Conservation (phyloP, 2,329 filamentous ascomycete genomes). For the Ascochyta viciae-villosae region DNA sequence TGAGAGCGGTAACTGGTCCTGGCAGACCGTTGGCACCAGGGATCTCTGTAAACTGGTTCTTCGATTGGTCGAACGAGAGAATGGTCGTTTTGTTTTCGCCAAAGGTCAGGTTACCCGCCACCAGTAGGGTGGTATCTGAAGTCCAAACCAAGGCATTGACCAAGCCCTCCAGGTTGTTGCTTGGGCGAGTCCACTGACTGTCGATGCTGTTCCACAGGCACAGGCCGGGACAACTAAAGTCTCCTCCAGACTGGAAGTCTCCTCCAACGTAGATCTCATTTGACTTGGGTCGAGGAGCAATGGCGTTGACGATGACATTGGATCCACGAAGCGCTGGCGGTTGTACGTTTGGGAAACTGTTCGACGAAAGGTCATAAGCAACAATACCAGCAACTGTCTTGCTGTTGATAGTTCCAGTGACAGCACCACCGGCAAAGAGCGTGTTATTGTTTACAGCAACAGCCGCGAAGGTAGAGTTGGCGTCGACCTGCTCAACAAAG, state of each 20-base stretch:
- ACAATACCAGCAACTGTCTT: constrained; percentile 75
- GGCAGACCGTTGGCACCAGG: constrained; percentile 71
- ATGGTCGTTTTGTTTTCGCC: constrained; percentile 71
- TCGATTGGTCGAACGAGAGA: constrained; percentile 74
- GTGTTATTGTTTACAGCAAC: constrained; percentile 60
- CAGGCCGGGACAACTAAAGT: constrained; percentile 79
- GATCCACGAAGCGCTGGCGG: constrained; percentile 77
- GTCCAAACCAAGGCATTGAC: constrained; percentile 80
- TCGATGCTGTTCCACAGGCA: constrained; percentile 77
- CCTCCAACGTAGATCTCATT: constrained; percentile 86
- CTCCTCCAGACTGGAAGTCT: constrained; percentile 81
- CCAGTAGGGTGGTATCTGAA: constrained; percentile 72
- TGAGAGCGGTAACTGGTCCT: constrained; percentile 79
- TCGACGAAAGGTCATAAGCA: constrained; percentile 75
- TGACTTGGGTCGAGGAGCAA: constrained; percentile 73
- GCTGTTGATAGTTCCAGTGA: constrained; percentile 73
- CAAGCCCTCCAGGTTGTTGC: constrained; percentile 72
- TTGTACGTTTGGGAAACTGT: constrained; percentile 69
- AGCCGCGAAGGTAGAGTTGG: constrained; percentile 76
- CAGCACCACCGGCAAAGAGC: constrained; percentile 81
- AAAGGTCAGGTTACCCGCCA: constrained; percentile 77
- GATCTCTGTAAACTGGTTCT: constrained; percentile 70
- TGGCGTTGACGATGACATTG: constrained; percentile 75
- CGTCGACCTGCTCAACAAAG: constrained; percentile 69
- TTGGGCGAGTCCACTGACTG: constrained; percentile 81